Evolutionary conservation across 1,139 yeast genomes (phyloP).

Genomic region (Geotrichum cucujoidarum): DNA sequence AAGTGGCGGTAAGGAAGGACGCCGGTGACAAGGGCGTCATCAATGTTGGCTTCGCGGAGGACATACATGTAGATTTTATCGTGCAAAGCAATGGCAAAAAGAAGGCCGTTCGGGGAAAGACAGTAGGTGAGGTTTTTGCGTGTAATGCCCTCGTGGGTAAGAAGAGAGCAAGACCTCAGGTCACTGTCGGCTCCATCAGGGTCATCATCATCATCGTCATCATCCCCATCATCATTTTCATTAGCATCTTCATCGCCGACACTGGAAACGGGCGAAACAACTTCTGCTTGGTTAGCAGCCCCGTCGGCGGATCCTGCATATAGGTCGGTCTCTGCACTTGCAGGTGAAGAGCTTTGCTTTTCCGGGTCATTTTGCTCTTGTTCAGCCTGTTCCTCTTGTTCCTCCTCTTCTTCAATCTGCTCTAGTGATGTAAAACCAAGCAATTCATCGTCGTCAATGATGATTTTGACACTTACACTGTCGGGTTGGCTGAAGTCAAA

Average conservation of each 20-base stretch:
- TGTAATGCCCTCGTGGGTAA: neutral
- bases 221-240: constrained; percentile 8
- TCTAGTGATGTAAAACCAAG: constrained; percentile 16
- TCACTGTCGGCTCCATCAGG: constrained; percentile 11
- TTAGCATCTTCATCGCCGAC: neutral
- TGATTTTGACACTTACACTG: constrained; percentile 11
- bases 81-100: constrained; percentile 16
- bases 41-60: constrained; percentile 11
- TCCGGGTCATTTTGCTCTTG: constrained; percentile 16
- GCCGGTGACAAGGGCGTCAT: constrained; percentile 14
- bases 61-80: constrained; percentile 12
- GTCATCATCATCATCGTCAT: constrained; percentile 14
- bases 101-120: constrained; percentile 14
- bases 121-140: constrained; percentile 11
- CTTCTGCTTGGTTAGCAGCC: neutral
- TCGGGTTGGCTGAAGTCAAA: constrained; percentile 15
- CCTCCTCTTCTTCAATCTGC: constrained; percentile 13
- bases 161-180: constrained; percentile 12
- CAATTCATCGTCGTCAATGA: constrained; percentile 20
- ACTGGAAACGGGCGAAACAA: neutral
- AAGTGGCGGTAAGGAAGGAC: constrained; percentile 12
- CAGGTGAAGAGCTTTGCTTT: too few relatives aligned
- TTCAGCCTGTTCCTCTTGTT: constrained; percentile 16
- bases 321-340: constrained; percentile 10
- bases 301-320: neutral